Evolutionary conservation across 2,329 filamentous ascomycete genomes (phyloP).

Genomic region (Fusarium circinatum): DNA sequence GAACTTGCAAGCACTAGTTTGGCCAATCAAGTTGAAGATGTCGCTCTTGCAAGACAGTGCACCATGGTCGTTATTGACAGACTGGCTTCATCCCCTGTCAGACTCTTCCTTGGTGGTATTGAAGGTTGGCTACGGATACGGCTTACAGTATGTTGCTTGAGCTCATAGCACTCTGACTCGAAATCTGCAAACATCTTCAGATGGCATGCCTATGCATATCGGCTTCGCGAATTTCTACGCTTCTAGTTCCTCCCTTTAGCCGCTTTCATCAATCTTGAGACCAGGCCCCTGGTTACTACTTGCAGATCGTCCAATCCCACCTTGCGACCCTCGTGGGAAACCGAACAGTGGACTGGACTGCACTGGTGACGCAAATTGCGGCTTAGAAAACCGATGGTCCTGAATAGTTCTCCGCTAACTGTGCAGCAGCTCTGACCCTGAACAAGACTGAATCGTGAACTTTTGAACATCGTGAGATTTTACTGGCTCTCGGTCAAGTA

Average conservation of each 20-base stretch:
- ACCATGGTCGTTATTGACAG: conserved; percentile 9
- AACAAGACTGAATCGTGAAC: conserved; percentile 9
- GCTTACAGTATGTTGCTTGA: not conserved
- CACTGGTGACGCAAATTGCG: conserved; percentile 40
- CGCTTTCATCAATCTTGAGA: conserved; percentile 32
- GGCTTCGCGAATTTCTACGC: conserved; percentile 12
- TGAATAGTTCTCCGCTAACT: conserved; percentile 13
- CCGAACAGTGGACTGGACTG: conserved; percentile 25
- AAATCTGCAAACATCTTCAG: not conserved
- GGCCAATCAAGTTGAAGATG: conserved; percentile 16
- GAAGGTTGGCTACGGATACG: not conserved
- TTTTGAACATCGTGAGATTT: conserved; percentile 14
- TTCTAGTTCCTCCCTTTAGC: conserved; percentile 35
- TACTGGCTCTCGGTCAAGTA: conserved; percentile 20
- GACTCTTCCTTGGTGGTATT: not conserved
- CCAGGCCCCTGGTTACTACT: conserved; percentile 42
- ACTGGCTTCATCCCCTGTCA: conserved; percentile 4
- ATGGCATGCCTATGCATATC: not conserved
- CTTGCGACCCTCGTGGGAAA: conserved; percentile 34
- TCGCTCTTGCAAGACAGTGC: conserved; percentile 8
- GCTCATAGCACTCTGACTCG: conserved; percentile 5
- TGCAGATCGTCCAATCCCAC: conserved; percentile 43
- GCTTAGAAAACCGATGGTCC: conserved; percentile 11
- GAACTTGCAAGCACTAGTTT: conserved; percentile 7
- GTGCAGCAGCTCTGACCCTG: conserved; percentile 6